Percentiles rank a stretch among this genome's conserved stretches.
phyloP scores from a whole-genome alignment of 2,329 filamentous ascomycete genomes.

The Onygenales sp. region DNA sequence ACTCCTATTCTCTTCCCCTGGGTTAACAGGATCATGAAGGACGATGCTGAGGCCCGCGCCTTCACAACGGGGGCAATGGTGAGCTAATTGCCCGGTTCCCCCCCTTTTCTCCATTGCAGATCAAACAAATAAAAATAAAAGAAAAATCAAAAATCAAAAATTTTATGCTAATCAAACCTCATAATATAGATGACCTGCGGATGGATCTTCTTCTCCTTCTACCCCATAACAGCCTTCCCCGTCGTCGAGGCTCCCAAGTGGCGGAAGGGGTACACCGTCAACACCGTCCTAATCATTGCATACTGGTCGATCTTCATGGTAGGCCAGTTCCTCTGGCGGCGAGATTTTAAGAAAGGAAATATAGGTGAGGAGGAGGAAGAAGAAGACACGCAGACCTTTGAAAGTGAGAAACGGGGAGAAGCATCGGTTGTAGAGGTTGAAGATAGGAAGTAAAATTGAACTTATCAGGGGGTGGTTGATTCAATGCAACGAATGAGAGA shows the following conservation, averaged over 20 bases:
- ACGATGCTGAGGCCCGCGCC: conserved; percentile 19
- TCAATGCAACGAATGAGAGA: no score
- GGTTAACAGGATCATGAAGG: conserved; percentile 20
- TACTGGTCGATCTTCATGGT: conserved; percentile 35
- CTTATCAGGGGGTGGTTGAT: no score
- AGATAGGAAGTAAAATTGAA: neutral
- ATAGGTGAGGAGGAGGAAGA: neutral
- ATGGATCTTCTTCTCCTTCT: conserved; percentile 36
- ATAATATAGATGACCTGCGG: conserved; percentile 35
- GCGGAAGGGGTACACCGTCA: conserved; percentile 41
- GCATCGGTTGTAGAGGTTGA: neutral
- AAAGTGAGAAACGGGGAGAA: neutral
- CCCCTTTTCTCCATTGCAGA: neutral
- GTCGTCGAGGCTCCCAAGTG: conserved; percentile 35
- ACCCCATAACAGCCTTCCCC: conserved; percentile 30
- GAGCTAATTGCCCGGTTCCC: neutral
- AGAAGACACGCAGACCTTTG: neutral
- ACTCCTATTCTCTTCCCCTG: conserved; percentile 20
- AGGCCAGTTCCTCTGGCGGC: conserved; percentile 26
- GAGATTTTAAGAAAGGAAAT: neutral
- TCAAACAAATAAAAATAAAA: conserved; percentile 9
- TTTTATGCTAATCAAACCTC: no score
- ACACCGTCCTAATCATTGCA: conserved; percentile 37
- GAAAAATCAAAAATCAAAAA: no score
- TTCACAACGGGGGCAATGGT: conserved; percentile 27